phyloP scores from a whole-genome alignment of 805 yeast genomes.

The Teunomyces gatunensis region DNA sequence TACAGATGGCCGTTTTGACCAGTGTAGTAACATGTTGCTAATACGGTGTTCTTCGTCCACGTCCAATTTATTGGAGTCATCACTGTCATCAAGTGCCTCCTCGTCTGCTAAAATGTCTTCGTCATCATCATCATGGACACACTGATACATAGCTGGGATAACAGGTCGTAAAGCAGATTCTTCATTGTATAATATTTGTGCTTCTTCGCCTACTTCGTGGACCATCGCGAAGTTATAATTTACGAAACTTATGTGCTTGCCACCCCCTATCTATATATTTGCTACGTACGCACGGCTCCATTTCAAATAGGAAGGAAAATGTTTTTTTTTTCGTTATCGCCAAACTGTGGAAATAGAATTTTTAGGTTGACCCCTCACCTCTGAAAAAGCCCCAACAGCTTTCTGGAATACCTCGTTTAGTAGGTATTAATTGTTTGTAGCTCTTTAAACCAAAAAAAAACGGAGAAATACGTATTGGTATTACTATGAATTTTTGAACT shows the following conservation, averaged over 20 bases:
- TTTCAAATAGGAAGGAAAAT: neutral
- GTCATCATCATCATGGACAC: neutral
- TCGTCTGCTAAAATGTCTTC: neutral
- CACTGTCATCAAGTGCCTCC: conserved; percentile 5
- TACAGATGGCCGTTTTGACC: conserved; percentile 59
- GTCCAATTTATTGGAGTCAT: conserved; percentile 16
- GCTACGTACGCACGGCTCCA: neutral
- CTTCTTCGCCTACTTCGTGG: neutral
- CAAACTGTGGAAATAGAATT: neutral
- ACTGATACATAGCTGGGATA: neutral
- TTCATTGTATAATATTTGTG: neutral
- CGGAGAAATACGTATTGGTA: too few relatives aligned
- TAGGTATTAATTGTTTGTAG: too few relatives aligned
- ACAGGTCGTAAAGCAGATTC: neutral
- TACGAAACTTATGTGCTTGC: neutral
- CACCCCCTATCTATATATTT: neutral
- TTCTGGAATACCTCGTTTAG: too few relatives aligned
- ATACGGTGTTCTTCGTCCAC: conserved; percentile 40
- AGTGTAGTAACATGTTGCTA: conserved; percentile 42
- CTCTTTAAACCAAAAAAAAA: too few relatives aligned
- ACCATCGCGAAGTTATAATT: neutral
- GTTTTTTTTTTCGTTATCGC: neutral
- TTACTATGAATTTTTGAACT: too few relatives aligned
- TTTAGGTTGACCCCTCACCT: too few relatives aligned
- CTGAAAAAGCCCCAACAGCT: too few relatives aligned